phyloP scores from a whole-genome alignment of 108 stramenopile species.

The Cyclotella distinguenda region DNA sequence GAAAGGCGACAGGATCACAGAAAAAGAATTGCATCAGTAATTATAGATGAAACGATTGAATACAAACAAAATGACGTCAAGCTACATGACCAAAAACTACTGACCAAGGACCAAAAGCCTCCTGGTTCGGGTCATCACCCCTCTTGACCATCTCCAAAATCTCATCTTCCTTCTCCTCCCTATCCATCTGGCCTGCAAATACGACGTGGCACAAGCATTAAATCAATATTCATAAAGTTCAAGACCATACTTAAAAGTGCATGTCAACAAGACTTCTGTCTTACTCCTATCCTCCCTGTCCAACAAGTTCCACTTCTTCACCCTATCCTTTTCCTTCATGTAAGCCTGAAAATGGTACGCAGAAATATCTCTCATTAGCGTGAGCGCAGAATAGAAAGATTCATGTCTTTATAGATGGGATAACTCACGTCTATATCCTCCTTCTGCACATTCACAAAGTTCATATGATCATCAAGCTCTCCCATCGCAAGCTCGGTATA shows the following conservation, averaged over 20 bases:
- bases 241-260: no score
- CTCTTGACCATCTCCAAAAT: constrained; percentile 50
- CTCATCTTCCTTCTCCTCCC: constrained; percentile 48
- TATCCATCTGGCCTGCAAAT: no score
- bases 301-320: constrained; percentile 25
- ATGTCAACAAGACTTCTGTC: no score
- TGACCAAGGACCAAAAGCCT: constrained; percentile 51
- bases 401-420: no score
- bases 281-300: constrained; percentile 32
- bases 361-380: no score
- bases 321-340: constrained; percentile 40
- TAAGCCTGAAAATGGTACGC: no score
- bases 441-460: constrained; percentile 33
- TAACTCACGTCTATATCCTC: constrained; percentile 43
- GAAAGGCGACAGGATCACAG: background rate
- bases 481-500: constrained; percentile 38
- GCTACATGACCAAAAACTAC: constrained; percentile 9
- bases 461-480: constrained; percentile 30
- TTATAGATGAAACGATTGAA: background rate
- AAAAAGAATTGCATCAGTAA: no score
- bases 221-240: no score
- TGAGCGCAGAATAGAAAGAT: no score
- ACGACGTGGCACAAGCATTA: no score
- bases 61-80: background rate
- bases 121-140: constrained; percentile 50